These are phyloP conservation scores for Azolla pinnata DNA, from an alignment of 75 land plant genomes.

Conservation along the genomic window DNA sequence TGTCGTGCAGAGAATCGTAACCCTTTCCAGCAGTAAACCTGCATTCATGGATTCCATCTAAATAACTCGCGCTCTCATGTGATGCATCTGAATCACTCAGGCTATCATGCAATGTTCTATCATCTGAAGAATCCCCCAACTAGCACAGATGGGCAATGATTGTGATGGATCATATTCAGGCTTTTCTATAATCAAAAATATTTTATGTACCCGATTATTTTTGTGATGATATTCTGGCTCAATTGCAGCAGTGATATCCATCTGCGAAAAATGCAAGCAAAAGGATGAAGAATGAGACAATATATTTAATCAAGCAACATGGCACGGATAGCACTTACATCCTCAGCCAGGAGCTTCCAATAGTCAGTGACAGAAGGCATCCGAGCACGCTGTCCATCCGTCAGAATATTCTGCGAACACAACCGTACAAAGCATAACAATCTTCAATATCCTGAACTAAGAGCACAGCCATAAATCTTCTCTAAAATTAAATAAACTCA, in stretches of 20 bases:
- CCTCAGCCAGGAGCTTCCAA: slow-evolving; percentile 89
- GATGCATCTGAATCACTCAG: too few relatives aligned
- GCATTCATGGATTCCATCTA: too few relatives aligned
- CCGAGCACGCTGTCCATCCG: slow-evolving; percentile 67
- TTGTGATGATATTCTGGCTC: slow-evolving; percentile 96
- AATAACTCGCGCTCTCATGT: too few relatives aligned
- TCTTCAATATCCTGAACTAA: not conserved
- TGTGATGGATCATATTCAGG: too few relatives aligned
- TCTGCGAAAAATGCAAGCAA: slow-evolving; percentile 34
- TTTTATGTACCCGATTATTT: slow-evolving; percentile 63
- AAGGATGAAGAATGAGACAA: slow-evolving; percentile 1
- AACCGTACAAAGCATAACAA: not conserved
- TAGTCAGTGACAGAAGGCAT: slow-evolving; percentile 72
- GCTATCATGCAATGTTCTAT: too few relatives aligned
- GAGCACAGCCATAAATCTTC: not conserved
- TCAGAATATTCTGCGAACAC: slow-evolving; percentile 62
- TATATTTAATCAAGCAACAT: not conserved
- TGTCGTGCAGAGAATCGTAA: slow-evolving; percentile 89
- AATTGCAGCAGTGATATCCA: slow-evolving; percentile 88
- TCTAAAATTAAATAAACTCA: not conserved
- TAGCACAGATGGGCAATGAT: too few relatives aligned
- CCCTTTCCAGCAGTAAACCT: slow-evolving; percentile 99
- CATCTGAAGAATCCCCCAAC: too few relatives aligned
- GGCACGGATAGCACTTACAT: slow-evolving; percentile 38
- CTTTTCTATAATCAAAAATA: too few relatives aligned